Evolutionary conservation across 1,284 basidiomycete genomes (phyloP).

Genomic region (Ustilago tritici): DNA sequence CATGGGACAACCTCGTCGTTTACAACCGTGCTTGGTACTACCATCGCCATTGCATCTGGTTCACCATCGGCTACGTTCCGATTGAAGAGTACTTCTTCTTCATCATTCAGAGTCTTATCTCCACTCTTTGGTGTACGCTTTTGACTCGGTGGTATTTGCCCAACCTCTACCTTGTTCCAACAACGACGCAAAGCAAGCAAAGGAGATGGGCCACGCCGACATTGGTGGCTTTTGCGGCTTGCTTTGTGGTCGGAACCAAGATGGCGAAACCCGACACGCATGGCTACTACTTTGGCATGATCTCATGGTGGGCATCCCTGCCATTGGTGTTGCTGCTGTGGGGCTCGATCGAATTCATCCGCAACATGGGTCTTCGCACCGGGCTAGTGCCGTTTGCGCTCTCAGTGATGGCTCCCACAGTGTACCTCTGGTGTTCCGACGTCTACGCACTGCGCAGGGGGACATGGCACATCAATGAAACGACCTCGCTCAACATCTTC

Average conservation of each 20-base stretch:
- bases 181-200: neutral
- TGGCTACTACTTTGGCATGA: slow-evolving; percentile 64
- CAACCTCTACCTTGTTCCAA: slow-evolving; percentile 37
- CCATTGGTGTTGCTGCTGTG: slow-evolving; percentile 57
- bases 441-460: slow-evolving; percentile 60
- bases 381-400: slow-evolving; percentile 28
- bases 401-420: slow-evolving; percentile 41
- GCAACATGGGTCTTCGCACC: slow-evolving; percentile 31
- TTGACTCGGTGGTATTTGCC: slow-evolving; percentile 60
- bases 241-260: slow-evolving; percentile 27
- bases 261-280: slow-evolving; percentile 29
- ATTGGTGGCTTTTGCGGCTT: slow-evolving; percentile 7
- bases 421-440: slow-evolving; percentile 58
- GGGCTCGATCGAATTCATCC: slow-evolving; percentile 51
- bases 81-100: slow-evolving; percentile 67
- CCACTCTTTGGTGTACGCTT: slow-evolving; percentile 57
- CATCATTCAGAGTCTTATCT: slow-evolving; percentile 62
- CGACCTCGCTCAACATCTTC: slow-evolving; percentile 60
- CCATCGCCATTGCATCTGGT: slow-evolving; percentile 59
- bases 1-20: slow-evolving; percentile 64
- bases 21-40: slow-evolving; percentile 62
- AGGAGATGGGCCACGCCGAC: slow-evolving; percentile 10
- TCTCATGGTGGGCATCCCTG: slow-evolving; percentile 60
- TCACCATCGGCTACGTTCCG: slow-evolving; percentile 59
- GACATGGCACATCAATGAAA: slow-evolving; percentile 64